phyloP scores from a whole-genome alignment of 2,329 filamentous ascomycete genomes.

The Claviceps sp. region DNA sequence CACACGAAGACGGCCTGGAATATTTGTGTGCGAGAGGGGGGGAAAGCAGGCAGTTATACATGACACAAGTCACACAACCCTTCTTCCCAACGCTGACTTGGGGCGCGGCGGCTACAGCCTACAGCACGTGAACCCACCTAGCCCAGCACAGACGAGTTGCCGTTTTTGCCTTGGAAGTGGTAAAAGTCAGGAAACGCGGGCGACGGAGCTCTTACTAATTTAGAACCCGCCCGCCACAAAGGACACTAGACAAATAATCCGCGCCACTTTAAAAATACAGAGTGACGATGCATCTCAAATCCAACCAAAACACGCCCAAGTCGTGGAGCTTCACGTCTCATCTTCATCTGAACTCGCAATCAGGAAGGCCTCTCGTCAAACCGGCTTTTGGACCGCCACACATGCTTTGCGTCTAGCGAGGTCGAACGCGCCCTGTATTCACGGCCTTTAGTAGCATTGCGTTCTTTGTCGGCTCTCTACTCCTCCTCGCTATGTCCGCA shows the following conservation, averaged over 20 bases:
- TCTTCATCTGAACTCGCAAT: not conserved
- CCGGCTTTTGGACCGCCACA: not conserved
- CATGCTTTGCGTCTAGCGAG: not conserved
- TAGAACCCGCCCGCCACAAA: not conserved
- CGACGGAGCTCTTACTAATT: too few species aligned
- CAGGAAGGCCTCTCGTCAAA: not conserved
- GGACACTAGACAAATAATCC: conserved; percentile 7
- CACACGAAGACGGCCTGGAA: too few species aligned
- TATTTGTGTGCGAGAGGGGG: too few species aligned
- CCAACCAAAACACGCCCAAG: not conserved
- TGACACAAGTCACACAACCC: too few species aligned
- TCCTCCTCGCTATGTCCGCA: conserved; percentile 10
- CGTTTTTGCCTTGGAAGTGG: not conserved
- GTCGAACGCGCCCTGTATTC: not conserved
- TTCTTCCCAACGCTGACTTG: too few species aligned
- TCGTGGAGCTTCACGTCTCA: not conserved
- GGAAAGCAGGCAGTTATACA: too few species aligned
- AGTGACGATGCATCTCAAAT: conserved; percentile 3
- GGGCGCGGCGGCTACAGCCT: too few species aligned
- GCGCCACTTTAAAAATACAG: not conserved
- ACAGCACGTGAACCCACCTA: too few species aligned
- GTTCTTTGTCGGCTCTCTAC: not conserved
- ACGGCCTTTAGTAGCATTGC: not conserved
- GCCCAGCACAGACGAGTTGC: too few species aligned
- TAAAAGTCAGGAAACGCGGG: not conserved